Percentiles rank a stretch among this genome's conserved stretches.
Evolutionary conservation across 2,329 filamentous ascomycete genomes (phyloP).

Genomic region (Scedosporium minutisporum): DNA sequence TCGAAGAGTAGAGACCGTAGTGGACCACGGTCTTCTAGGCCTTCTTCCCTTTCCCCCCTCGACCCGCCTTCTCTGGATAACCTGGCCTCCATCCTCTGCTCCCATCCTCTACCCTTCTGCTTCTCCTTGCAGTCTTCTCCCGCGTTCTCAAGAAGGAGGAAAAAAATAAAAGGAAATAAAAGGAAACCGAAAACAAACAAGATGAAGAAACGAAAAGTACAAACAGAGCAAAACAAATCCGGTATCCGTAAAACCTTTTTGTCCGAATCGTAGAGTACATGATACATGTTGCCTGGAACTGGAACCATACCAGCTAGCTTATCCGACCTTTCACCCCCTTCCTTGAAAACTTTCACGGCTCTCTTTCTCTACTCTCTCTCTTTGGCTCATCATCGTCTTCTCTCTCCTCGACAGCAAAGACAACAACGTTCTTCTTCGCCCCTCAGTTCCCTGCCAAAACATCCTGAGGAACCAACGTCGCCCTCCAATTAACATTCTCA

Average conservation of each 20-base stretch:
- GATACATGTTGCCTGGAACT: background rate
- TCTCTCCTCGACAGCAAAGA: background rate
- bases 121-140: background rate
- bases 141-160: background rate
- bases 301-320: background rate
- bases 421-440: background rate
- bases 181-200: background rate
- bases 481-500: constrained; percentile 6
- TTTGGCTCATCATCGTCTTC: no score
- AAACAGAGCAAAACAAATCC: background rate
- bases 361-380: no score
- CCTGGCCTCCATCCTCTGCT: no score
- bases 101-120: background rate
- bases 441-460: constrained; percentile 1
- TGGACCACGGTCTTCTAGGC: background rate
- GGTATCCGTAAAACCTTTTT: background rate
- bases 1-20: background rate
- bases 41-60: no score
- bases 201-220: background rate
- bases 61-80: no score
- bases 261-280: background rate
- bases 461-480: constrained; percentile 1
- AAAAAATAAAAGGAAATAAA: background rate
- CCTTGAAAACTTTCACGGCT: background rate
- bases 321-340: background rate